Conservation (phyloP, 371 early-diverging fungal species). For the Saksenaea oblongispora region DNA sequence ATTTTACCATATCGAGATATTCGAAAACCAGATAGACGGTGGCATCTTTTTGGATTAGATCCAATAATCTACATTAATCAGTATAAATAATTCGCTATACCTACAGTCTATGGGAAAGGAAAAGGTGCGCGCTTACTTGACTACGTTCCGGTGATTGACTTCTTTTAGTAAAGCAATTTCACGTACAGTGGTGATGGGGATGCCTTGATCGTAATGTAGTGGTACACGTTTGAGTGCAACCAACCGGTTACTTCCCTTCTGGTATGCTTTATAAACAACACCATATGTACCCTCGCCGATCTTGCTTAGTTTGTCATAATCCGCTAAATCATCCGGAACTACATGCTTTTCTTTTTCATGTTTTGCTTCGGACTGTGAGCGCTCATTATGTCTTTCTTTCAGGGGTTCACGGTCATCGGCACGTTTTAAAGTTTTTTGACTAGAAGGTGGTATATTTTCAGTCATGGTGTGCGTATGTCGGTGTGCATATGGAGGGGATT, state of each 20-base stretch:
- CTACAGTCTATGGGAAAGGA: not conserved
- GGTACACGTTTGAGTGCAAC: conserved; percentile 97
- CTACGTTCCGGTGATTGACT: conserved; percentile 89
- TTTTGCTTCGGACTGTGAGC: not conserved
- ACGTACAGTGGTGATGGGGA: conserved; percentile 93
- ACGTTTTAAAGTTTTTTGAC: not conserved
- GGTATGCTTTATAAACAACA: conserved; percentile 93
- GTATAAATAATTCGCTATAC: not conserved
- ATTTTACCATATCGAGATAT: conserved; percentile 77
- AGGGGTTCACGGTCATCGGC: not conserved
- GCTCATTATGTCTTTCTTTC: not conserved
- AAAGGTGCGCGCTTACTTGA: conserved; percentile 57
- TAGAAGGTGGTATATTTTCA: conserved; percentile 3
- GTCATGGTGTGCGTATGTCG: not conserved
- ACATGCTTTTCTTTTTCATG: not conserved
- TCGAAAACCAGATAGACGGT: conserved; percentile 98
- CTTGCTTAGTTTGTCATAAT: conserved; percentile 85
- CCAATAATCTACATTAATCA: conserved; percentile 67
- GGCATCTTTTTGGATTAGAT: conserved; percentile 88
- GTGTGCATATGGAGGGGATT: not conserved
- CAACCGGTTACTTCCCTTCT: conserved; percentile 70
- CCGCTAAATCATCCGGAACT: conserved; percentile 19
- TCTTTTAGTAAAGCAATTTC: conserved; percentile 98
- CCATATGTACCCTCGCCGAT: conserved; percentile 98
- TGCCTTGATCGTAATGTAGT: conserved; percentile 86